Percentiles rank a stretch among this genome's conserved stretches.
These are phyloP conservation scores for Leucocoprinus sp. DNA, from an alignment of 768 basidiomycete genomes.

Conservation along the genomic window DNA sequence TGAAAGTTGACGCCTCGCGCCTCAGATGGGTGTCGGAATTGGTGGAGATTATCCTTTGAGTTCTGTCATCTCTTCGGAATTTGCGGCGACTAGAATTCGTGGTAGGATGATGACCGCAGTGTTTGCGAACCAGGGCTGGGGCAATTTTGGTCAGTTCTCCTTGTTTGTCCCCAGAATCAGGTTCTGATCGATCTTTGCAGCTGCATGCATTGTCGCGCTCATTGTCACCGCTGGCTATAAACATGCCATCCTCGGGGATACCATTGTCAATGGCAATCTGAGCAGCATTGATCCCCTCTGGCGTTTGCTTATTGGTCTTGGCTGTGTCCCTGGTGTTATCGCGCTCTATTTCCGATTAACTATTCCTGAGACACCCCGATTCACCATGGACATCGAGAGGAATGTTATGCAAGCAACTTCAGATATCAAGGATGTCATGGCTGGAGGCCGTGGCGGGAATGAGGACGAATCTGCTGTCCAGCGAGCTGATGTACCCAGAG, in stretches of 20 bases:
- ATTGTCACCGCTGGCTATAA: slow-evolving; percentile 67
- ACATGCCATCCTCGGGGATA: slow-evolving; percentile 34
- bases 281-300: slow-evolving; percentile 67
- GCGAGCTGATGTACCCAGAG: slow-evolving; percentile 61
- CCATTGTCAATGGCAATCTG: slow-evolving; percentile 28
- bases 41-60: slow-evolving; percentile 86
- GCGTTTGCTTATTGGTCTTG: slow-evolving; percentile 85
- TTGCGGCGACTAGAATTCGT: slow-evolving; percentile 66
- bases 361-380: slow-evolving; percentile 86
- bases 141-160: slow-evolving; percentile 54
- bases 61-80: slow-evolving; percentile 86
- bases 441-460: slow-evolving; percentile 33
- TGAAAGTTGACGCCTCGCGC: slow-evolving; percentile 1
- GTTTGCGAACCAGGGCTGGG: slow-evolving; percentile 84
- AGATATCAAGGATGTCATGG: slow-evolving; percentile 67
- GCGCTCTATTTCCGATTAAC: slow-evolving; percentile 91
- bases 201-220: slow-evolving; percentile 58
- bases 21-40: slow-evolving; percentile 70
- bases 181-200: slow-evolving; percentile 21
- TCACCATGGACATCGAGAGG: slow-evolving; percentile 87
- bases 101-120: slow-evolving; percentile 88
- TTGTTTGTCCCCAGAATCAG: background rate
- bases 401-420: slow-evolving; percentile 67
- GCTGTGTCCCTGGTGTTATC: slow-evolving; percentile 70
- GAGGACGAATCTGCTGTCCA: slow-evolving; percentile 53